Evolutionary conservation across 202 grass and related monocot genomes (phyloP), one percentile per base, ranked within the genome.

Genomic region (Zizania palustris): DNA sequence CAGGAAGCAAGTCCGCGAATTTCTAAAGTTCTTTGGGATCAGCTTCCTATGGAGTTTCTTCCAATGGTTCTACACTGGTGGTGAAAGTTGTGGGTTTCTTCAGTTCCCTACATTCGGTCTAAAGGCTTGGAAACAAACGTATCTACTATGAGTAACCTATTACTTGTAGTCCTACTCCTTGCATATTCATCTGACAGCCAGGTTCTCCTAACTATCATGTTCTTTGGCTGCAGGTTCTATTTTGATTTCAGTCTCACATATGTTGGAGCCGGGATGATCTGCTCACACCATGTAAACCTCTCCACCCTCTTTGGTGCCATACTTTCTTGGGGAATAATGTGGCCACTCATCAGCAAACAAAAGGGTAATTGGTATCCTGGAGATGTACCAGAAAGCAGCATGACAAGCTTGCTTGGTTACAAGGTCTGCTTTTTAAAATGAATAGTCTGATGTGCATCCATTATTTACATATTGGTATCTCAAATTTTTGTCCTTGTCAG

Each of bases 91-190:
- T 76, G 93, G 86, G 64, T 97, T 97, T 83, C 69, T 92, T 59
- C 88, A 97, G 18, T 97, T 97, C 75, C 93, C 90, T 64, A 97
- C 90, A 63, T 93, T 97, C 12, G 93, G 93, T 44, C 62, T 97
- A 33, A 88, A 91, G 79, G 90, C 93, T 75, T 93, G 85, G 90
- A 90, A 97, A 85, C 87, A 97, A 82, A 88, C 93, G 93, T 97
- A 97, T 61, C 33, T 13, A 49, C 42, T 57, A 36, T 73, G 56
- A 15, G 5, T 81, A 61, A 34, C 19, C 43, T 21, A 48, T 73
- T 34, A 12, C 14, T 71, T 51, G 11, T 60, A 76, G 35, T n/a
- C 7, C 44, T 69, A 40, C 34, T 72, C 57, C 21, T 16, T 77
- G 54, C 61, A 72, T 39, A 72, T 73, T 68, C 43, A 5, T 50